These are phyloP conservation scores for Forsythia suspensa DNA, from an alignment of 257 asterid genomes.

Conservation along the genomic window DNA sequence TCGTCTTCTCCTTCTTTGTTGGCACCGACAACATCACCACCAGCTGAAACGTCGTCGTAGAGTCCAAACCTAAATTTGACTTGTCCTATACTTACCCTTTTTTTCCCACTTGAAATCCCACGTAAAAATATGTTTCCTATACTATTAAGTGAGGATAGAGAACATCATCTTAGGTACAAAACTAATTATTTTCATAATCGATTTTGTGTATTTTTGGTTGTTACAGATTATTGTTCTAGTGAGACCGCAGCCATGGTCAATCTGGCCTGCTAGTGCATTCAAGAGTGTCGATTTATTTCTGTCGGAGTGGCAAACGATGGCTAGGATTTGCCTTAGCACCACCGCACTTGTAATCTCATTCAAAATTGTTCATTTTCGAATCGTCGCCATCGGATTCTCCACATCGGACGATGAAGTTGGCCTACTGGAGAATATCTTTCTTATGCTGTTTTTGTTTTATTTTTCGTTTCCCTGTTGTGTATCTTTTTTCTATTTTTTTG, in stretches of 20 bases:
- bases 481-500: too few relatives aligned
- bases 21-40: conserved; percentile 50
- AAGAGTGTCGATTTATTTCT: too few relatives aligned
- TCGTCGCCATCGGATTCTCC: conserved; percentile 42
- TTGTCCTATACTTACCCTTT: conserved; percentile 88
- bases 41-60: conserved; percentile 79
- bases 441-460: conserved; percentile 21
- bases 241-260: conserved; percentile 48
- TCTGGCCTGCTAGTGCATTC: conserved; percentile 42
- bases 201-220: conserved; percentile 44
- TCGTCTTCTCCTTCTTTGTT: conserved; percentile 77
- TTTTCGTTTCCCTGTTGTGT: too few relatives aligned
- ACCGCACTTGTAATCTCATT: conserved; percentile 74
- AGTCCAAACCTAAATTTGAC: conserved; percentile 89
- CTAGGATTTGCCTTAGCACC: conserved; percentile 68
- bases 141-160: conserved; percentile 77
- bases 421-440: conserved; percentile 32
- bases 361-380: conserved; percentile 51
- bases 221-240: conserved; percentile 69
- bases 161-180: conserved; percentile 83
- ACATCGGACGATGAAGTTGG: conserved; percentile 40
- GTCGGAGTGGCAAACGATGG: conserved; percentile 22
- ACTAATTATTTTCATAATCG: conserved; percentile 50
- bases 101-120: conserved; percentile 88
- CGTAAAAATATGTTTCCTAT: conserved; percentile 71